A percentile compares a stretch with the other conserved stretches of the same genome.
These are phyloP conservation scores for Antitrichia curtipendula DNA, from an alignment of 225 moss, liverwort and hornwort genomes.

Conservation along the genomic window DNA sequence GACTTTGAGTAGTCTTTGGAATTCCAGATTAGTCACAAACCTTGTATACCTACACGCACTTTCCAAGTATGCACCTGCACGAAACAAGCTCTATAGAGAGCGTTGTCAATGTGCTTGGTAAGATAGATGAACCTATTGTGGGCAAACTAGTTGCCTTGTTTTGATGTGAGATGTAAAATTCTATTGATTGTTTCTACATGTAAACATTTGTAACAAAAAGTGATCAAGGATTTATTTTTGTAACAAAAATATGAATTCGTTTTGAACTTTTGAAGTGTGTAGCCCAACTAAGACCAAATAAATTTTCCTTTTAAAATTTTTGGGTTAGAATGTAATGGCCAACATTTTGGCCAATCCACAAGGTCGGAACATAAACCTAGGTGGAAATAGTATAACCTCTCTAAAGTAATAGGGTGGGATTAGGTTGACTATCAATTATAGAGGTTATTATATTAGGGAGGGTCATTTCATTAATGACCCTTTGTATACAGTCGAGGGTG, in stretches of 20 bases:
- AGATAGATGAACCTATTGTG: rapidly evolving
- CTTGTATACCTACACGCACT: rapidly evolving
- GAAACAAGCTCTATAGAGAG: neutral
- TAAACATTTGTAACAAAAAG: neutral
- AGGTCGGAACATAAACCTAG: rapidly evolving
- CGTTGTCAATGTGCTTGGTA: neutral
- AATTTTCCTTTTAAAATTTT: too few relatives aligned
- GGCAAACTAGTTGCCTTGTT: neutral
- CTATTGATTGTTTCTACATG: too few relatives aligned
- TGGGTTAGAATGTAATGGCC: neutral
- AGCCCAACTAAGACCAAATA: neutral
- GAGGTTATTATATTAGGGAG: too few relatives aligned
- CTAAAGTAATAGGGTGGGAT: too few relatives aligned
- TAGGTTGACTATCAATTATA: too few relatives aligned
- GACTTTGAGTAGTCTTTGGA: rapidly evolving
- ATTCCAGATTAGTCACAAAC: neutral
- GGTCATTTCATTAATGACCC: too few relatives aligned
- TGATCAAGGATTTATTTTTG: neutral
- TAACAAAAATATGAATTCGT: too few relatives aligned
- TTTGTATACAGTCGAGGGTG: rapidly evolving
- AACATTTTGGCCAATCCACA: neutral
- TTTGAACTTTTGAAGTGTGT: neutral
- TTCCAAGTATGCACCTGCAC: rapidly evolving
- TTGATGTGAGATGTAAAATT: neutral
- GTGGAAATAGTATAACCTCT: neutral